These are phyloP conservation scores for Pythium diclinum DNA, from an alignment of 352 stramenopile species.

Conservation along the genomic window DNA sequence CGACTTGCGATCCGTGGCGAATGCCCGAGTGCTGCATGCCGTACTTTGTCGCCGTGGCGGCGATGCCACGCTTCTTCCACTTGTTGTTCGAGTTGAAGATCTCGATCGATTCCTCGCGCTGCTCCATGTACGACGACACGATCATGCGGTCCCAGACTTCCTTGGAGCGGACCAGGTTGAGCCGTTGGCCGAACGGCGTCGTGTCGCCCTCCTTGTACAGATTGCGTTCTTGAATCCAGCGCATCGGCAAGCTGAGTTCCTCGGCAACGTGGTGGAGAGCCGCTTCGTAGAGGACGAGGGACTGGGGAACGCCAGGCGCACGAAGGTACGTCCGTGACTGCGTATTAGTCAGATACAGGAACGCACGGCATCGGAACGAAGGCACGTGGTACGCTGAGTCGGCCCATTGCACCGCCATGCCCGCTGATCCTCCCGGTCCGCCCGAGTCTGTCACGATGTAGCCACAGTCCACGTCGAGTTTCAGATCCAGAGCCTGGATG, in stretches of 20 bases:
- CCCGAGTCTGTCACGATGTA: conserved; percentile 29
- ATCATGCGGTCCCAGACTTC: conserved; percentile 37
- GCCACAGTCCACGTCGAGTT: conserved; percentile 25
- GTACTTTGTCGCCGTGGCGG: conserved; percentile 72
- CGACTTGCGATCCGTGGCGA: conserved; percentile 36
- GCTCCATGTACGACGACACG: conserved; percentile 27
- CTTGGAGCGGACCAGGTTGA: conserved; percentile 33
- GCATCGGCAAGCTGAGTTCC: conserved; percentile 27
- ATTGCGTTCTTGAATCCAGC: conserved; percentile 40
- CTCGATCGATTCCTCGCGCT: conserved; percentile 28
- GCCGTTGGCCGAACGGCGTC: conserved; percentile 34
- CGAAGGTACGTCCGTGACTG: conserved; percentile 40
- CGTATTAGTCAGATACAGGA: conserved; percentile 50
- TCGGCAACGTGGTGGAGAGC: conserved; percentile 39
- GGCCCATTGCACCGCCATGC: conserved; percentile 42
- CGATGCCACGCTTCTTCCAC: conserved; percentile 52
- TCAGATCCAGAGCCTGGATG: conserved; percentile 32
- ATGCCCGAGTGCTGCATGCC: conserved; percentile 31
- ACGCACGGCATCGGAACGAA: conserved; percentile 31
- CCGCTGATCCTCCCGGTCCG: conserved; percentile 18
- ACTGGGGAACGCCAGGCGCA: conserved; percentile 42
- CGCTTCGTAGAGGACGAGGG: conserved; percentile 35
- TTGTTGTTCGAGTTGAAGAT: conserved; percentile 48
- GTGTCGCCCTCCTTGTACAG: conserved; percentile 32
- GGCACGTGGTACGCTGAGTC: conserved; percentile 40